These are phyloP conservation scores for Polyporus tsugae DNA, from an alignment of 1,284 basidiomycete species.

Conservation along the genomic window DNA sequence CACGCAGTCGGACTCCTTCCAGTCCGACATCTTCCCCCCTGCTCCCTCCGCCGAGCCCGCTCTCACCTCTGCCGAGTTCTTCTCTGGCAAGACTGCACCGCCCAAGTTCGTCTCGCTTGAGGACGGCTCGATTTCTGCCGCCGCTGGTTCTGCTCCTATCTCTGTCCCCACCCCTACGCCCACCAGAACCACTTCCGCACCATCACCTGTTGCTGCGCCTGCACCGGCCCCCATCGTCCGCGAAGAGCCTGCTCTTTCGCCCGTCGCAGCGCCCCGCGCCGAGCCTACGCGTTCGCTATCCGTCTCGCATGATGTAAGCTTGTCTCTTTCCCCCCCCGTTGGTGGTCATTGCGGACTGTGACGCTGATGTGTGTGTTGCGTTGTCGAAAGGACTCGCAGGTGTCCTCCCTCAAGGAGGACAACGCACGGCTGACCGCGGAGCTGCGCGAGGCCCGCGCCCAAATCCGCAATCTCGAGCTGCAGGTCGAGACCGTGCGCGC, in stretches of 20 bases:
- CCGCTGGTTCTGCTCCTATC: conserved; percentile 45
- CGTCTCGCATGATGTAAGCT: conserved; percentile 30
- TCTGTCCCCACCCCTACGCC: conserved; percentile 34
- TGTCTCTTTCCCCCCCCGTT: too few species aligned
- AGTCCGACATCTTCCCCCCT: conserved; percentile 94
- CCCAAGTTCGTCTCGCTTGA: conserved; percentile 78
- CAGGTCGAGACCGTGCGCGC: conserved; percentile 81
- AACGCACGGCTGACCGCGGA: conserved; percentile 69
- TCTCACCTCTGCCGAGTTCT: conserved; percentile 86
- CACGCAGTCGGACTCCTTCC: conserved; percentile 82
- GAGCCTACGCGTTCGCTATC: conserved; percentile 34
- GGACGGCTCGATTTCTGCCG: conserved; percentile 52
- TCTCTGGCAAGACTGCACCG: conserved; percentile 80
- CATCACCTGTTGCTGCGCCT: conserved; percentile 44
- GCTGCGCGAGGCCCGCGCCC: conserved; percentile 67
- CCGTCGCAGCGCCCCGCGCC: conserved; percentile 23
- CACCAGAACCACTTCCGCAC: conserved; percentile 45
- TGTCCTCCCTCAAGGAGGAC: conserved; percentile 55
- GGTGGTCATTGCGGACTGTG: neutral
- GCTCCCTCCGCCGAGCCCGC: conserved; percentile 86
- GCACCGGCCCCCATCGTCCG: conserved; percentile 36
- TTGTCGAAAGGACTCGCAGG: conserved; percentile 33
- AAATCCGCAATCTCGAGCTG: conserved; percentile 83
- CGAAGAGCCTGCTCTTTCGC: conserved; percentile 36
- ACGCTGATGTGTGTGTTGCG: neutral